A percentile compares a stretch with the other conserved stretches of the same genome.
phyloP scores from a whole-genome alignment of 495 filamentous ascomycete species.

The Xylaria curta region DNA sequence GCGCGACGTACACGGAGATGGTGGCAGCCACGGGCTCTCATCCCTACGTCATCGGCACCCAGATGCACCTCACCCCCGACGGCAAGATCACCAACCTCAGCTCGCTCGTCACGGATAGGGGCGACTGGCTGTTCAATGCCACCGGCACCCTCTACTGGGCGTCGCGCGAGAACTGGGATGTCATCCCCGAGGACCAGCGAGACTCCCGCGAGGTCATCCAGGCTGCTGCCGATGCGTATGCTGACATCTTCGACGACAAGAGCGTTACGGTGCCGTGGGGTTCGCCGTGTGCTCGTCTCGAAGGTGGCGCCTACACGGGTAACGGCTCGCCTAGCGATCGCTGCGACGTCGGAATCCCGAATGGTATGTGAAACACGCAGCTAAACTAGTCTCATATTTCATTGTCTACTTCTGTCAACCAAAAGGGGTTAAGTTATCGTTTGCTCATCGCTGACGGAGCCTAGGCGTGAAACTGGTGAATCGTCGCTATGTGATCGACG shows the following conservation, averaged over 20 bases:
- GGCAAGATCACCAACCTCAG: conserved; percentile 47
- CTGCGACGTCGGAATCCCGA: conserved; percentile 49
- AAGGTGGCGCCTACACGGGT: conserved; percentile 55
- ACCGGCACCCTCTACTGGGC: conserved; percentile 56
- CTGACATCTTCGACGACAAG: conserved; percentile 54
- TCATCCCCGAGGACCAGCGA: conserved; percentile 51
- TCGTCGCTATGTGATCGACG: conserved; percentile 60
- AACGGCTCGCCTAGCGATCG: conserved; percentile 42
- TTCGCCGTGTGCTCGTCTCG: conserved; percentile 52
- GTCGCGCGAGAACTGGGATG: conserved; percentile 48
- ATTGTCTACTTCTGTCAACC: background rate
- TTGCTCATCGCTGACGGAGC: background rate
- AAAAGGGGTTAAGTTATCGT: too few relatives aligned
- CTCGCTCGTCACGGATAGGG: conserved; percentile 49
- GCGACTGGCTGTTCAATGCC: conserved; percentile 60
- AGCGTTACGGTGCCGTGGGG: conserved; percentile 58
- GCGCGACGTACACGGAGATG: conserved; percentile 60
- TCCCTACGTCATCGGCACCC: conserved; percentile 58
- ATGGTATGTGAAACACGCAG: conserved; percentile 31
- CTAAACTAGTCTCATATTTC: background rate
- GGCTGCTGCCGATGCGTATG: conserved; percentile 57
- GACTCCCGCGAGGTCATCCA: conserved; percentile 53
- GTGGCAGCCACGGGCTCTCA: conserved; percentile 48
- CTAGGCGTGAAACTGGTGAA: conserved; percentile 45
- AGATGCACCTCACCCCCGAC: conserved; percentile 46